A percentile compares a stretch with the other conserved stretches of the same genome.
Evolutionary conservation across 371 early-diverging fungal genomes (phyloP).

Genomic region (Rhizomucor miehei): DNA sequence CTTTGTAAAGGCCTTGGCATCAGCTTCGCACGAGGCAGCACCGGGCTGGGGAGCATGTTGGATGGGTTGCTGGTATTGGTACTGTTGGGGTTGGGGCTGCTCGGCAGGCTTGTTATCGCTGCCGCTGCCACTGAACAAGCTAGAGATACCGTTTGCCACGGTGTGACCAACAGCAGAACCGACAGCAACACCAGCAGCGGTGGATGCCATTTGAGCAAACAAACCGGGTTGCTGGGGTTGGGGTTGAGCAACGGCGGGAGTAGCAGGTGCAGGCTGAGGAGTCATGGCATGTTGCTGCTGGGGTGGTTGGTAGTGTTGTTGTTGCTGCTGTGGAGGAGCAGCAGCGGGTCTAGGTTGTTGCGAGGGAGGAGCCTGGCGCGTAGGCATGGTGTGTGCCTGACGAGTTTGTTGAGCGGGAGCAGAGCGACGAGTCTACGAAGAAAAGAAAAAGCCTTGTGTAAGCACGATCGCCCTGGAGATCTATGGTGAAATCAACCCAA

Average conservation of each 20-base stretch:
- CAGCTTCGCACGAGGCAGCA: conserved; percentile 68
- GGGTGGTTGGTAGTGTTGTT: conserved; percentile 12
- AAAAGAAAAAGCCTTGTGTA: not conserved
- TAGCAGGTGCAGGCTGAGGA: conserved; percentile 45
- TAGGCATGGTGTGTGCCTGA: conserved; percentile 69
- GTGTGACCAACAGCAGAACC: conserved; percentile 81
- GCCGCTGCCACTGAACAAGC: conserved; percentile 65
- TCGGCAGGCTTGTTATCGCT: conserved; percentile 17
- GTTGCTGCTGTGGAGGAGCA: conserved; percentile 39
- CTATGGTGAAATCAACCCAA: not conserved
- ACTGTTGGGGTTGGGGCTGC: conserved; percentile 13
- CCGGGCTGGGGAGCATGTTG: conserved; percentile 42
- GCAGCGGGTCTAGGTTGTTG: conserved; percentile 37
- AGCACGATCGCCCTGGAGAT: not conserved
- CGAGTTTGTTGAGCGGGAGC: conserved; percentile 66
- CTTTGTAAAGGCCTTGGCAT: conserved; percentile 80
- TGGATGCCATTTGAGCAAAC: conserved; percentile 71
- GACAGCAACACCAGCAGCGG: conserved; percentile 93
- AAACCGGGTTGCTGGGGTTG: conserved; percentile 65
- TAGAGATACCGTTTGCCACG: conserved; percentile 69
- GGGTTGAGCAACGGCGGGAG: conserved; percentile 57
- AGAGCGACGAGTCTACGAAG: conserved; percentile 46
- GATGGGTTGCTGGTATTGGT: conserved; percentile 35
- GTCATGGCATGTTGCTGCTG: conserved; percentile 10
- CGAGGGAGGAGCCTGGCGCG: conserved; percentile 62